Percentiles rank a stretch among this genome's conserved stretches.
Conservation (phyloP, 2,329 filamentous ascomycete species). For the Claviceps maximensis region DNA sequence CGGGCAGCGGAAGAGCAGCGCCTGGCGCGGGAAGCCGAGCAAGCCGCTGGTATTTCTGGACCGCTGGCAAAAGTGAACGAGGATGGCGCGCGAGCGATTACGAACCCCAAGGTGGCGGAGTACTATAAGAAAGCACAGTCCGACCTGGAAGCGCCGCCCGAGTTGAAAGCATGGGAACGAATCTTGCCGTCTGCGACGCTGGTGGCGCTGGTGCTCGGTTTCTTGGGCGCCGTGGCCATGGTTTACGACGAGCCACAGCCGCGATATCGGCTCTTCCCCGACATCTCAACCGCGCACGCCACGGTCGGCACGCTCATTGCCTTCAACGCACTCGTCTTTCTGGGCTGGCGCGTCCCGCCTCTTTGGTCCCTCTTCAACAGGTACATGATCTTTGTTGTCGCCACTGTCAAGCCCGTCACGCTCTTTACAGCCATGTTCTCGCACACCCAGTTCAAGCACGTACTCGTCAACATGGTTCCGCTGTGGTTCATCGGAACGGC, state of each 20-base stretch:
- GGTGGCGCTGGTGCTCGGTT: constrained; percentile 30
- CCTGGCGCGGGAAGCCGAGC: constrained; percentile 27
- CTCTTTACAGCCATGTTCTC: constrained; percentile 55
- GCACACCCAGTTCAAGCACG: constrained; percentile 49
- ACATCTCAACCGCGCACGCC: constrained; percentile 47
- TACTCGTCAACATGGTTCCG: constrained; percentile 49
- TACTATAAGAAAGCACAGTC: constrained; percentile 35
- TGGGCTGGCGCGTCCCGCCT: constrained; percentile 50
- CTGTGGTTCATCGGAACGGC: constrained; percentile 54
- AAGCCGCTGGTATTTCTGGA: constrained; percentile 20
- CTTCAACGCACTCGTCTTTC: constrained; percentile 43
- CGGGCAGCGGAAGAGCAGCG: constrained; percentile 28
- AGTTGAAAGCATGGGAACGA: constrained; percentile 36
- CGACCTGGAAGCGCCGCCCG: constrained; percentile 35
- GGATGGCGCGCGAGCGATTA: constrained; percentile 24
- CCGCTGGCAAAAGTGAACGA: constrained; percentile 28
- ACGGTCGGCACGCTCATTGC: constrained; percentile 50
- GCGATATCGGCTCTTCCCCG: constrained; percentile 41
- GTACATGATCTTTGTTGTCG: constrained; percentile 52
- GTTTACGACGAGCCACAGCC: constrained; percentile 41
- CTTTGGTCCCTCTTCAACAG: constrained; percentile 54
- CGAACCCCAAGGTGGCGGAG: constrained; percentile 24
- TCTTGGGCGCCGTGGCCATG: constrained; percentile 29
- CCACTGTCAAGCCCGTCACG: constrained; percentile 47
- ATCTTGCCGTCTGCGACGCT: constrained; percentile 41